Evolutionary conservation across 2,329 filamentous ascomycete species (phyloP).

Genomic region (Boeremia lycopersici): DNA sequence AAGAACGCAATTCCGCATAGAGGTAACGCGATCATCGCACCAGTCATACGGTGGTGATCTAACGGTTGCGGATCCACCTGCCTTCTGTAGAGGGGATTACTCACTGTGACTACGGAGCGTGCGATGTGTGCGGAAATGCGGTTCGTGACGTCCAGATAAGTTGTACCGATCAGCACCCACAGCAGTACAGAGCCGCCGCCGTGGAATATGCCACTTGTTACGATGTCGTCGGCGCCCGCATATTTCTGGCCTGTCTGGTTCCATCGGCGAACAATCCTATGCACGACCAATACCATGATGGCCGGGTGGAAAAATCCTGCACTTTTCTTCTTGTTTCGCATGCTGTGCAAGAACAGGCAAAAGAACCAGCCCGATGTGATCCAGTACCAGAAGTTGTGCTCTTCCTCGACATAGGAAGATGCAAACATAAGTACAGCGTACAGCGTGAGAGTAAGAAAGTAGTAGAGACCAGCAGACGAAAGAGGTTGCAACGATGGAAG

Average conservation of each 20-base stretch:
- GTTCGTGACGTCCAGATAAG: constrained; percentile 68
- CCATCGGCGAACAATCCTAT: constrained; percentile 78
- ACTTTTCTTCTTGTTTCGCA: constrained; percentile 36
- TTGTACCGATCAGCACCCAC: constrained; percentile 73
- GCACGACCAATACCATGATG: constrained; percentile 62
- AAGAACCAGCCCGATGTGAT: constrained; percentile 70
- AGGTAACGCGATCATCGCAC: constrained; percentile 40
- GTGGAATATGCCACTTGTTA: constrained; percentile 59
- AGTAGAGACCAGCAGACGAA: constrained; percentile 55
- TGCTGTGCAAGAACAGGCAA: constrained; percentile 52
- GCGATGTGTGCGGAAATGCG: constrained; percentile 49
- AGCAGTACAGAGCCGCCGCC: constrained; percentile 65
- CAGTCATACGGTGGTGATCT: constrained; percentile 40
- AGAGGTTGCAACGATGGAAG: constrained; percentile 52
- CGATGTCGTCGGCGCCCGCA: constrained; percentile 86
- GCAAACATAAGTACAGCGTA: constrained; percentile 96
- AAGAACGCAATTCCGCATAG: constrained; percentile 66
- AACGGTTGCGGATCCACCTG: constrained; percentile 29
- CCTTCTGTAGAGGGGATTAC: constrained; percentile 18
- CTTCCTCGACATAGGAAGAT: constrained; percentile 96
- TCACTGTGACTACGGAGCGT: constrained; percentile 33
- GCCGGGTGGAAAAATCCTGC: constrained; percentile 40
- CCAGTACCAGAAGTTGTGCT: constrained; percentile 99
- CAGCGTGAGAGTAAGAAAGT: constrained; percentile 43
- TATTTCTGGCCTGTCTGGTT: constrained; percentile 98